These are phyloP conservation scores for Dunaliella primolecta DNA, from an alignment of 139 green algal species.

Conservation along the genomic window DNA sequence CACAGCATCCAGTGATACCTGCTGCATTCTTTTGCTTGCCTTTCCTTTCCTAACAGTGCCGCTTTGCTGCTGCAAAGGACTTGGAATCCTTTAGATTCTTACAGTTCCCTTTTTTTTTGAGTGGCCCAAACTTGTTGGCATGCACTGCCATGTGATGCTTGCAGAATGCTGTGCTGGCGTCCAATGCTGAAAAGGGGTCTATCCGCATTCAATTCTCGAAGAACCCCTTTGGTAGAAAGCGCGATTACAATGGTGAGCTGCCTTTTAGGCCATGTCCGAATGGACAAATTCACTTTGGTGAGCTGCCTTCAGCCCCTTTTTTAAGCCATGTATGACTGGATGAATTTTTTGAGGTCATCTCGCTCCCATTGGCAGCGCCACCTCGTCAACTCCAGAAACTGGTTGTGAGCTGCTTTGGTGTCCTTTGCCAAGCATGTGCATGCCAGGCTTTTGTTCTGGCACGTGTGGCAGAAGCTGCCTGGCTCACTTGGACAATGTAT, in stretches of 20 bases:
- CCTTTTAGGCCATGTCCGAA: not conserved
- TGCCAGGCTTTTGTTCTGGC: not conserved
- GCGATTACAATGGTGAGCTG: constrained; percentile 50
- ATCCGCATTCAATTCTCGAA: constrained; percentile 84
- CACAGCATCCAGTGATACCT: too few species aligned
- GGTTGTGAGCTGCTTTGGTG: not conserved
- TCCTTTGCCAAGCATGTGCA: not conserved
- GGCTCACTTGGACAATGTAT: too few species aligned
- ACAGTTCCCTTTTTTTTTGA: too few species aligned
- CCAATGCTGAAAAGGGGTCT: constrained; percentile 61
- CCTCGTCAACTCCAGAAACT: not conserved
- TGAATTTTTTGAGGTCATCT: not conserved
- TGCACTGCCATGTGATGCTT: too few species aligned
- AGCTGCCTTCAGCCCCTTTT: not conserved
- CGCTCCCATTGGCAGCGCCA: not conserved
- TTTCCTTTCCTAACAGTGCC: too few species aligned
- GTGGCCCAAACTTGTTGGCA: too few species aligned
- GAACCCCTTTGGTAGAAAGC: constrained; percentile 85
- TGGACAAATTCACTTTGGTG: not conserved
- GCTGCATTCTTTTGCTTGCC: too few species aligned
- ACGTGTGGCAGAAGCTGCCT: not conserved
- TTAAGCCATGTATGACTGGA: too few species aligned
- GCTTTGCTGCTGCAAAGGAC: too few species aligned
- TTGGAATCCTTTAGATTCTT: too few species aligned
- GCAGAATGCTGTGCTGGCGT: constrained; percentile 41